Base-by-base conservation (phyloP, 768 basidiomycete species). In the Serendipita sp. region DNA sequence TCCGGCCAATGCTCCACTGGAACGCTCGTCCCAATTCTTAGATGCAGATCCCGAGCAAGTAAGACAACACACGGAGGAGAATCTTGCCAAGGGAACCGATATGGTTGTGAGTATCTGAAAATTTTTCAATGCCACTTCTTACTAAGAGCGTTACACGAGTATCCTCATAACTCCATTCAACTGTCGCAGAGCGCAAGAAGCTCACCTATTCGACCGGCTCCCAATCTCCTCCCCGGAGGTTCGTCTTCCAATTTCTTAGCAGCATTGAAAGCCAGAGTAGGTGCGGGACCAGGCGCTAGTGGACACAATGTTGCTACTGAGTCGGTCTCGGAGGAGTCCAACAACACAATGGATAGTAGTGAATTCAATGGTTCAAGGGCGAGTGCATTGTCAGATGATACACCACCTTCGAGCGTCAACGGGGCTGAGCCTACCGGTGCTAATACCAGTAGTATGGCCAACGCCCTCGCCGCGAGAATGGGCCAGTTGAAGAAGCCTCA, bases 41-140 rank as follows among this genome's bases (percentile, higher is more conserved):
- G 90, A 92, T 72, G 90, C 90, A 2, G 89, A 92, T 68, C 89
- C 90, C 63, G 69, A 67, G 51, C 66, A 70, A 28, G 89, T 89
- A 5, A 82, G 88, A 68, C 86, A 88, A 70, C 91, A 94, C 72
- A 89, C 95, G 51, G 89, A 92, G 70, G 85, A 88, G 67, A 89
- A 89, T 66, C 75, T 94, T 35, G 85, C 81, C 38, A 85, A 84
- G 65, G 90, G 88, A 41, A 85, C 81, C 15, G 83, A 81, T 64
- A 77, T 88, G 66, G 88, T 91, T 47, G 74, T 73, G 67, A 64
- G 70, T 70, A 16, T 44, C 3, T 30, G 28, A n/a, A 13, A 63
- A 44, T 8, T 38, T 35, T 16, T 2, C 41, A 5, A 44, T 5
- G 16, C n/a, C 15, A 15, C 47, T 63, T 46, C 45, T 46, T 46